Evolutionary conservation across 2,329 filamentous ascomycete genomes (phyloP).

Genomic region (Fusarium duplospermum): DNA sequence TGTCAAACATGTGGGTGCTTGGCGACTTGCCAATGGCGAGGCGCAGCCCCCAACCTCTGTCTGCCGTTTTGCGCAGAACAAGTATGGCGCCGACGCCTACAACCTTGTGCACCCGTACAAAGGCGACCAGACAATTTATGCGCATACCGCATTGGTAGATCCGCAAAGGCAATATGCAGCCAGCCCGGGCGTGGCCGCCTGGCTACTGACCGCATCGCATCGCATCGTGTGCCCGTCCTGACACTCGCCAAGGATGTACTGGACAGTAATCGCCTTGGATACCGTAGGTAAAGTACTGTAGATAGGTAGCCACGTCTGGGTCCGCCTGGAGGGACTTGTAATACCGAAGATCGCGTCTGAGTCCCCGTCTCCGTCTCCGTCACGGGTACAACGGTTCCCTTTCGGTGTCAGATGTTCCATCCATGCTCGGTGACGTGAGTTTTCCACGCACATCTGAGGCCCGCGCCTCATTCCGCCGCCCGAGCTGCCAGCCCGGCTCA

Average conservation of each 20-base stretch:
- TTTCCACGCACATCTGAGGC: conserved; percentile 4
- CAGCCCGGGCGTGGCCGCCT: neutral
- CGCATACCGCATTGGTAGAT: neutral
- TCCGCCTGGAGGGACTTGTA: neutral
- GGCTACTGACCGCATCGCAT: neutral
- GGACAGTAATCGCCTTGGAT: neutral
- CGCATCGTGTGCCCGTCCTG: conserved; percentile 3
- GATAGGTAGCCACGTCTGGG: neutral
- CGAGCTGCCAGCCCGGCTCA: neutral
- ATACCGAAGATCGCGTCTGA: conserved; percentile 2
- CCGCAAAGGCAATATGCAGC: conserved; percentile 5
- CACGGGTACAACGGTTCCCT: neutral
- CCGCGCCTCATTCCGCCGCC: conserved; percentile 7
- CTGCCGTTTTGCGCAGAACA: conserved; percentile 27
- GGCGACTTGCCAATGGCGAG: conserved; percentile 36
- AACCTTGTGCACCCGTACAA: conserved; percentile 25
- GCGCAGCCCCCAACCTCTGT: conserved; percentile 34
- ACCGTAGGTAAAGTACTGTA: neutral
- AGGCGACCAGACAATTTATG: conserved; percentile 19
- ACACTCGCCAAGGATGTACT: neutral
- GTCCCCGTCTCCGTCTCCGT: neutral
- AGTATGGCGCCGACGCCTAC: conserved; percentile 29
- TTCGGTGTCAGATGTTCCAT: neutral
- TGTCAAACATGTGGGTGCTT: conserved; percentile 39
- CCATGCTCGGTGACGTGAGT: neutral